Conservation (phyloP, 495 filamentous ascomycete species). For the Mycothermus thermophilus region DNA sequence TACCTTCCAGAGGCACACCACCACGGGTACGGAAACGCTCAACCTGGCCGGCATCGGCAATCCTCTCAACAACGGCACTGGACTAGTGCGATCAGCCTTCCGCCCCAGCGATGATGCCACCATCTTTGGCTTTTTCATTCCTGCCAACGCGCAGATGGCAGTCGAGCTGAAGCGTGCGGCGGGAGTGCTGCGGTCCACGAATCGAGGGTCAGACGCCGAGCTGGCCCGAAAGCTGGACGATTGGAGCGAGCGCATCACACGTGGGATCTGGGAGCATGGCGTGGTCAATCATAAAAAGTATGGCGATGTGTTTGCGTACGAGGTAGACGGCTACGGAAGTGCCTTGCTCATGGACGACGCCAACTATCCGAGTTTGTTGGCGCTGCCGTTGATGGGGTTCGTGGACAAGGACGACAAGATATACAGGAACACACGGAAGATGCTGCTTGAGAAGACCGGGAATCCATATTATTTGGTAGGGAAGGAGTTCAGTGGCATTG, state of each 20-base stretch:
- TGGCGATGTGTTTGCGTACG: conserved; percentile 87
- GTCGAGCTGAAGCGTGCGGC: conserved; percentile 74
- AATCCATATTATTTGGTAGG: conserved; percentile 89
- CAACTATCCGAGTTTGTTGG: conserved; percentile 81
- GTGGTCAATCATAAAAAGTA: conserved; percentile 71
- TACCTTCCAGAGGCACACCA: conserved; percentile 70
- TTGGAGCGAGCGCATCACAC: conserved; percentile 55
- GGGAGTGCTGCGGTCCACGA: conserved; percentile 46
- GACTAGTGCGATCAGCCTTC: conserved; percentile 83
- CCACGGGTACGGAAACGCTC: conserved; percentile 79
- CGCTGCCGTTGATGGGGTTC: conserved; percentile 80
- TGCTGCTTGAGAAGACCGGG: conserved; percentile 63
- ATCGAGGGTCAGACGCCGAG: conserved; percentile 28
- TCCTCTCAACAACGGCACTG: conserved; percentile 71
- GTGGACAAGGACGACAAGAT: conserved; percentile 47
- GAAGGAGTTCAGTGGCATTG: conserved; percentile 71
- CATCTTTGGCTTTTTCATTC: conserved; percentile 89
- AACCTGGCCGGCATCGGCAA: conserved; percentile 75
- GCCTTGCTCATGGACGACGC: conserved; percentile 93
- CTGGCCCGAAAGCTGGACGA: conserved; percentile 41
- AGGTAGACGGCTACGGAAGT: conserved; percentile 92
- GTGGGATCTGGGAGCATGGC: conserved; percentile 78
- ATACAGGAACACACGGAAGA: conserved; percentile 83
- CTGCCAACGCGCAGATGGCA: conserved; percentile 90
- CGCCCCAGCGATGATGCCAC: conserved; percentile 97